phyloP scores from a whole-genome alignment of 2,329 filamentous ascomycete species.

The Onygena corvina region DNA sequence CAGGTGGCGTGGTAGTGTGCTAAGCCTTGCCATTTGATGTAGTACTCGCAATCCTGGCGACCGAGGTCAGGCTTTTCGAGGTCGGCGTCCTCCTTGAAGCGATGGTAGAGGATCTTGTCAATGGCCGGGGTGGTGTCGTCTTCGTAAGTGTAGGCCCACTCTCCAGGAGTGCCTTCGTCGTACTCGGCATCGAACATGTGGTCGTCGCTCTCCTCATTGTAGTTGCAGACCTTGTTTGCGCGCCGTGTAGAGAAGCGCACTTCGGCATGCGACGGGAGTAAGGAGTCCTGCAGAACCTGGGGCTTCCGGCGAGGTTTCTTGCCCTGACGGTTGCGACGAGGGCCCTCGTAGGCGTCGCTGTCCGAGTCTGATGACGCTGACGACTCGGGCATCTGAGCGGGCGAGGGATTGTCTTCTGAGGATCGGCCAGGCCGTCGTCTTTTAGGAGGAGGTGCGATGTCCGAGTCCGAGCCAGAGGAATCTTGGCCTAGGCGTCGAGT shows the following conservation, averaged over 20 bases:
- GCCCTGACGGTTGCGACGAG: conserved; percentile 50
- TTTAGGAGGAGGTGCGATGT: conserved; percentile 42
- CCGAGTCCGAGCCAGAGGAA: conserved; percentile 56
- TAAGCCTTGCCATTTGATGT: conserved; percentile 93
- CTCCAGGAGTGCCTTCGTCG: conserved; percentile 52
- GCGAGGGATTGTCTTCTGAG: conserved; percentile 36
- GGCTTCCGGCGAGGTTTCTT: conserved; percentile 68
- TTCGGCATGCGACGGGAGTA: conserved; percentile 57
- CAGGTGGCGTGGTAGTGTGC: conserved; percentile 94
- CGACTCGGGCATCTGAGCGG: conserved; percentile 44
- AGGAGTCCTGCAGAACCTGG: conserved; percentile 51
- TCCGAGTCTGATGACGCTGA: conserved; percentile 58
- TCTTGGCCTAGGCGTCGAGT: conserved; percentile 53
- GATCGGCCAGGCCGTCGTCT: conserved; percentile 39
- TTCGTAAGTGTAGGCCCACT: conserved; percentile 51
- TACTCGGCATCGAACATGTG: conserved; percentile 46
- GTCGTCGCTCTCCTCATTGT: conserved; percentile 54
- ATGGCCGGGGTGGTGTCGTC: conserved; percentile 76
- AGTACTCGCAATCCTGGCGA: conserved; percentile 70
- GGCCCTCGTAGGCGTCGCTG: conserved; percentile 63
- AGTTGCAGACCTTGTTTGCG: conserved; percentile 60
- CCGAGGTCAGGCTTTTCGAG: conserved; percentile 23
- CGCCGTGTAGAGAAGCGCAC: conserved; percentile 85
- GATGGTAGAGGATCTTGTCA: conserved; percentile 81
- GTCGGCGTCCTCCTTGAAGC: conserved; percentile 56